Base-by-base conservation (phyloP, 768 basidiomycete species). In the Albatrellus ellisii region DNA sequence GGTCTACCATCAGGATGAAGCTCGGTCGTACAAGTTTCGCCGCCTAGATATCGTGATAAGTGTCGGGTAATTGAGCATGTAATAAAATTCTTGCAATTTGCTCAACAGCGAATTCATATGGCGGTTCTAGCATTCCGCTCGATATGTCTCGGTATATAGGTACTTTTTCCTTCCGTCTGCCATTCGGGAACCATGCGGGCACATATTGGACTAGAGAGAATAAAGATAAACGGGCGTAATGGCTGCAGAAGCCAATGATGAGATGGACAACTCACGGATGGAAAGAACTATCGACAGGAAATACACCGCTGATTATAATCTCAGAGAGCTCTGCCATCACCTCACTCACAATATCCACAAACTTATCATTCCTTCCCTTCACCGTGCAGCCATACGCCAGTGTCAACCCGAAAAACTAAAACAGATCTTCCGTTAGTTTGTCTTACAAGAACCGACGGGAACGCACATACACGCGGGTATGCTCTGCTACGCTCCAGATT, bases 351-450 rank as follows among this genome's bases (percentile, higher is more conserved):
- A n/a, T n/a, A n/a, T n/a, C n/a, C n/a, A n/a, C n/a, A n/a, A n/a
- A n/a, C n/a, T n/a, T n/a, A n/a, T n/a, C n/a, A n/a, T n/a, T n/a
- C n/a, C n/a, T n/a, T n/a, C n/a, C 26, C 27, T 14, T 22, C 17
- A 40, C 33, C 28, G 39, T 33, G 38, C 52, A 52, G 21, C 53
- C 54, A 37, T 55, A 52, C 2, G 53, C 27, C 3, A 54, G 36
- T 27, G 42, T 47, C 29, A 55, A 18, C 20, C 52, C 4, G 39
- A 36, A 17, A 24, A n/a, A 9, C 29, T 29, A 21, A 27, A 27
- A 41, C 18, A n/a, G n/a, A n/a, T 18, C 35, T n/a, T 5, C 25
- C 2, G n/a, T 25, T 21, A 27, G 38, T 26, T n/a, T n/a, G 17
- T 18, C 5, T 10, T 21, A 26, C 26, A 11, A n/a, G 4, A 9